Evolutionary conservation across 345 rosid genomes (phyloP), one percentile per base, ranked within the genome.

Genomic region (Salix dunnii): DNA sequence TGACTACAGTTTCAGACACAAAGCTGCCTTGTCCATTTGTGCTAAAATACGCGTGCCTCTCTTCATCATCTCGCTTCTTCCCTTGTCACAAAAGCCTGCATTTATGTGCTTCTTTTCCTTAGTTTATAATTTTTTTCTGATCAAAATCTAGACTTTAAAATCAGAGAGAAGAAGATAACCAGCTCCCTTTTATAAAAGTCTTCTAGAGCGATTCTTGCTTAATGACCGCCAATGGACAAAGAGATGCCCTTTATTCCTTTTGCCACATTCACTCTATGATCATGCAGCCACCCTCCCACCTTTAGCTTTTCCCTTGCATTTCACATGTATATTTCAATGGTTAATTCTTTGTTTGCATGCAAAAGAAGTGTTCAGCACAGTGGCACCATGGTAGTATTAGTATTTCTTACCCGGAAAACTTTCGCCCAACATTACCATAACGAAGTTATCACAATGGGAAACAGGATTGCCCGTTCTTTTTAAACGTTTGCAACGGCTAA

Each of bases 11-110:
- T 78, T 68, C 62, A 60, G 78, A 77, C 80, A 84, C 83, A 89
- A 84, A 79, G 86, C 86, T 75, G 82, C 77, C 16, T 25, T 17
- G 35, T 20, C 21, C 67, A 2, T 3, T 38, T 8, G 13, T 67
- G 78, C 76, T 77, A 74, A 84, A 76, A 81, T 62, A 49, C 84
- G 92, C 97, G 88, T 90, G 94, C 91, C 83, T 74, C 71, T 49
- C 67, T 74, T 77, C 89, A 82, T 86, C 91, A 85, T 77, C 86
- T 70, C 31, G 58, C 27, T 55, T 64, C 31, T 51, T 63, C 20
- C 27, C 64, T 53, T 13, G 62, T 63, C 51, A 12, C 43, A 49
- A 35, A 25, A n/a, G 25, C 33, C 23, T 21, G 9, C 2, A 60
- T 13, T 16, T 65, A 0, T 1, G 9, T 17, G 12, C 23, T 46